Base-by-base conservation (phyloP, 805 yeast genomes). In the Candida sithepensis region DNA sequence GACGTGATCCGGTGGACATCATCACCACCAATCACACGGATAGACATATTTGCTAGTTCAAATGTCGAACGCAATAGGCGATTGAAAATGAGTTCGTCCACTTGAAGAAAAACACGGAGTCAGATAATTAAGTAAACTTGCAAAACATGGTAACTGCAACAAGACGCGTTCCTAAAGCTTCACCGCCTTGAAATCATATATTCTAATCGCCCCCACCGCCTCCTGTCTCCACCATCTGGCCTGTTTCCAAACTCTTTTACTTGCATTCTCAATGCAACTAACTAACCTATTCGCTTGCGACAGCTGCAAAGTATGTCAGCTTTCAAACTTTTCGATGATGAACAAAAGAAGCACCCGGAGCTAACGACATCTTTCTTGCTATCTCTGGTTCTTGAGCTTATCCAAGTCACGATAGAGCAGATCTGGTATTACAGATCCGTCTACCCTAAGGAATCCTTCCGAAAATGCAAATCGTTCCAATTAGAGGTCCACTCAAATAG, bases 1-100 rank as follows among this genome's bases (percentile, higher is more conserved):
- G 97, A 88, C 0, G 97, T 89, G 48, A 92, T 80, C 49, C 76
- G 72, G 54, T 86, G 88, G 6, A 90, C 74, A 55, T 91, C 96
- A 9, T 57, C 55, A 1, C 53, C 53, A 32, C 70, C 71, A 23
- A 82, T 78, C 4, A 71, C 70, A 30, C 58, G 49, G 14, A 73
- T 66, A 10, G 61, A 33, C 66, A 62, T 61, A 2, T 9, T n/a
- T 4, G 22, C 14, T 16, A 20, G 6, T 19, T 19, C n/a, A 16
- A n/a, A 21, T 13, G 2, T 5, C 22, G n/a, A 22, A 7, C 32
- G 22, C 8, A 8, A 26, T 12, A 12, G 30, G 30, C 30, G 12
- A 26, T 26, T 26, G 30, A 26, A 26, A 26, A 26, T 8, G 18
- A 36, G 21, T n/a, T n/a, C n/a, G n/a, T n/a, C n/a, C n/a, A n/a